phyloP scores from a whole-genome alignment of 1,284 basidiomycete genomes.

The Coriolopsis trogii region DNA sequence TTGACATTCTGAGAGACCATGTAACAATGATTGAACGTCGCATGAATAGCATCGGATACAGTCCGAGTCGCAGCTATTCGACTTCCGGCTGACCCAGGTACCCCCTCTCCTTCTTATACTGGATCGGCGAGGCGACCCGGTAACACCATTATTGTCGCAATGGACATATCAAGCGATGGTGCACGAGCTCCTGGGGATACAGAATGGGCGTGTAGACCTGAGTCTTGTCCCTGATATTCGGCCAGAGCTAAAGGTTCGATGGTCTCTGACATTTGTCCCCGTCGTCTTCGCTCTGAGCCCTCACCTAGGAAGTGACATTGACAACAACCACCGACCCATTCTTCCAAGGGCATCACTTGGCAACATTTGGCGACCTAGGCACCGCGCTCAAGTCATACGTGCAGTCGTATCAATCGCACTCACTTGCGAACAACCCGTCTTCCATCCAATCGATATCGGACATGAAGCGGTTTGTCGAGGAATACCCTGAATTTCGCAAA shows the following conservation, averaged over 20 bases:
- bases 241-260: slow-evolving; percentile 77
- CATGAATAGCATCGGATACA: slow-evolving; percentile 66
- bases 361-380: slow-evolving; percentile 97
- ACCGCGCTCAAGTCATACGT: slow-evolving; percentile 94
- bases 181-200: slow-evolving; percentile 93
- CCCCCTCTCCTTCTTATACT: slow-evolving; percentile 77
- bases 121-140: slow-evolving; percentile 96
- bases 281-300: not conserved
- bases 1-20: not conserved
- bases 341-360: slow-evolving; percentile 89
- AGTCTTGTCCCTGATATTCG: slow-evolving; percentile 85
- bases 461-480: slow-evolving; percentile 98
- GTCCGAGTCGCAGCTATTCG: slow-evolving; percentile 72
- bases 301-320: slow-evolving; percentile 86
- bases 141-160: slow-evolving; percentile 95
- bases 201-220: slow-evolving; percentile 91
- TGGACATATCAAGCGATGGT: slow-evolving; percentile 99
- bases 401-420: slow-evolving; percentile 89
- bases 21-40: not conserved
- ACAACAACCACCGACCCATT: slow-evolving; percentile 93
- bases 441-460: slow-evolving; percentile 95
- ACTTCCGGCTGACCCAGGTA: slow-evolving; percentile 77
- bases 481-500: slow-evolving; percentile 97
- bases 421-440: slow-evolving; percentile 75
- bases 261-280: not conserved